Conservation (phyloP, 305 asterid genomes). For the Salvia sclarea region DNA sequence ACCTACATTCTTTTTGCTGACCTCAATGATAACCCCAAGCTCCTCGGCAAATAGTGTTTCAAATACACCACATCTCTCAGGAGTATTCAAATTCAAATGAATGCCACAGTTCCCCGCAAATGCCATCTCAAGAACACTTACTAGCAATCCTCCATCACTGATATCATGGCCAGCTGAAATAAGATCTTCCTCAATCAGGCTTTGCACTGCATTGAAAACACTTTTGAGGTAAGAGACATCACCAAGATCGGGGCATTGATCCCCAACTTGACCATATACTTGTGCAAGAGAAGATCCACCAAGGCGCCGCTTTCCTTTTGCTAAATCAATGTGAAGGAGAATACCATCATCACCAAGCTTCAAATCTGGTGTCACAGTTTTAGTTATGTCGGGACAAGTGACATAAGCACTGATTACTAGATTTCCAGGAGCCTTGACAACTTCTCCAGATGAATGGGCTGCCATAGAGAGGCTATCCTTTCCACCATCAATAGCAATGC, state of each 20-base stretch:
- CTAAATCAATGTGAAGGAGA: constrained; percentile 81
- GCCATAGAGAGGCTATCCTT: constrained; percentile 98
- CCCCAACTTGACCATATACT: constrained; percentile 78
- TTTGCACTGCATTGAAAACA: constrained; percentile 76
- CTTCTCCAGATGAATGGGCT: constrained; percentile 74
- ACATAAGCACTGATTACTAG: constrained; percentile 83
- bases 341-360: constrained; percentile 80
- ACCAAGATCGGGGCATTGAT: constrained; percentile 83
- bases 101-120: constrained; percentile 91
- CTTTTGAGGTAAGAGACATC: constrained; percentile 71
- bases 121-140: constrained; percentile 84
- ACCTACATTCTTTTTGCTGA: constrained; percentile 50
- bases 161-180: constrained; percentile 94
- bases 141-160: constrained; percentile 90
- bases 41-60: constrained; percentile 86
- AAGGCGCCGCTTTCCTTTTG: constrained; percentile 76
- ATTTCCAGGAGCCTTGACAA: constrained; percentile 95
- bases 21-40: constrained; percentile 78
- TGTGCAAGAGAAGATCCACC: constrained; percentile 96
- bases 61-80: constrained; percentile 38
- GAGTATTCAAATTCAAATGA: constrained; percentile 51
- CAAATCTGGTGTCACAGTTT: constrained; percentile 91
- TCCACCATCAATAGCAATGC: constrained; percentile 94
- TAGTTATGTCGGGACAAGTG: constrained; percentile 88
- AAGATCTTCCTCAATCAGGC: constrained; percentile 63